Conservation (phyloP, 2,329 filamentous ascomycete genomes). For the Pseudogymnoascus sp. region DNA sequence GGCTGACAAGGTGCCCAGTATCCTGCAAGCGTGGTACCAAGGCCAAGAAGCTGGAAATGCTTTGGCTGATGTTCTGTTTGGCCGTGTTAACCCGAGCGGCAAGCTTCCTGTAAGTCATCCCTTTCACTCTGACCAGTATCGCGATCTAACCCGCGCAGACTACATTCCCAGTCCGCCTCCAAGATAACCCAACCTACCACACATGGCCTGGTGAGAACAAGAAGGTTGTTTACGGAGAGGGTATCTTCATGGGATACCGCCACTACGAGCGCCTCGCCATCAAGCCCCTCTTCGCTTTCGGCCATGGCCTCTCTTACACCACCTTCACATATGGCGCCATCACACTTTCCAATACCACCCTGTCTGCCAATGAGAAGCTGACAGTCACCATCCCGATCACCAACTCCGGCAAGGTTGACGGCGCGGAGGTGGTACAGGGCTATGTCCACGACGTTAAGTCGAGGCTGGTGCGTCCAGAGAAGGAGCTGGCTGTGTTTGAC, state of each 20-base stretch:
- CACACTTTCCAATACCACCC: conserved; percentile 38
- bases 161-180: conserved; percentile 57
- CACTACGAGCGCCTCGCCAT: conserved; percentile 60
- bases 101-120: conserved; percentile 47
- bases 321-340: conserved; percentile 57
- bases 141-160: conserved; percentile 32
- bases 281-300: conserved; percentile 61
- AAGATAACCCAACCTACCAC: conserved; percentile 63
- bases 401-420: conserved; percentile 52
- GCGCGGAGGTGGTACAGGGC: conserved; percentile 59
- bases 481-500: conserved; percentile 64
- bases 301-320: conserved; percentile 68
- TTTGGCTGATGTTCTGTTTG: conserved; percentile 60
- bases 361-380: conserved; percentile 32
- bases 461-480: conserved; percentile 56
- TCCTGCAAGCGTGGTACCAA: conserved; percentile 66
- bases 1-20: conserved; percentile 55
- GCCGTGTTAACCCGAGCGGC: conserved; percentile 56
- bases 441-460: conserved; percentile 60
- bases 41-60: conserved; percentile 64
- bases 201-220: conserved; percentile 68
- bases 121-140: neutral
- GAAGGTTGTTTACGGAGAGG: conserved; percentile 64
- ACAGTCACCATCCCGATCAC: conserved; percentile 41
- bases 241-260: conserved; percentile 64